Percentiles rank a stretch among this genome's conserved stretches.
These are phyloP conservation scores for Talaromyces sp. DNA, from an alignment of 2,329 filamentous ascomycete species.

Conservation along the genomic window DNA sequence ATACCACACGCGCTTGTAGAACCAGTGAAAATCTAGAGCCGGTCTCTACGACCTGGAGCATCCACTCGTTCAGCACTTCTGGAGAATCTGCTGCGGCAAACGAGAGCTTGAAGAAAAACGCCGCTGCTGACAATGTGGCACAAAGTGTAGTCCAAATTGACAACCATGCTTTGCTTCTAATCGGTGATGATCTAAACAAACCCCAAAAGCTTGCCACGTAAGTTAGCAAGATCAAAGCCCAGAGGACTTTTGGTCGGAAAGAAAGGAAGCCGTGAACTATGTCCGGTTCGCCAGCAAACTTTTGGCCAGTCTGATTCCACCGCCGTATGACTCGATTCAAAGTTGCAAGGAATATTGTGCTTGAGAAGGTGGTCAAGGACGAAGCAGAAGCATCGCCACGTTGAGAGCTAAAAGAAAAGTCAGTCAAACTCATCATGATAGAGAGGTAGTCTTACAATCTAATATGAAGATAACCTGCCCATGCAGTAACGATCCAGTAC, in stretches of 20 bases:
- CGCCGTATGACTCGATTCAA: constrained; percentile 63
- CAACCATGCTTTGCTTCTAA: constrained; percentile 13
- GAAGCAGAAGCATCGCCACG: neutral
- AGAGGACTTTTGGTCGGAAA: constrained; percentile 61
- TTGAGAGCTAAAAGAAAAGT: neutral
- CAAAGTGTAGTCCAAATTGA: constrained; percentile 24
- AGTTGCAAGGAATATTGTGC: constrained; percentile 48
- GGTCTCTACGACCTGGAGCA: constrained; percentile 28
- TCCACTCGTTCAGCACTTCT: constrained; percentile 56
- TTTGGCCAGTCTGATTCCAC: constrained; percentile 98
- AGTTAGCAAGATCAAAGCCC: constrained; percentile 63
- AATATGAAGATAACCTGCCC: constrained; percentile 44
- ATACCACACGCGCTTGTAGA: constrained; percentile 46
- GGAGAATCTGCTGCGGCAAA: constrained; percentile 86
- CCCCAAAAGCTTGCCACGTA: constrained; percentile 57
- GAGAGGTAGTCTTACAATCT: constrained; percentile 17
- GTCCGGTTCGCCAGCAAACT: constrained; percentile 85
- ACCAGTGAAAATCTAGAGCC: constrained; percentile 40
- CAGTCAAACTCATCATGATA: constrained; percentile 1
- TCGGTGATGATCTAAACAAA: constrained; percentile 29
- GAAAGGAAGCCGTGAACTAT: constrained; percentile 68
- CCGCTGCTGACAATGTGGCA: constrained; percentile 45
- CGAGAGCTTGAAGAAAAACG: constrained; percentile 79
- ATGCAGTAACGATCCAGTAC: constrained; percentile 70
- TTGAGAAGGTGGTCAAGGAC: constrained; percentile 4